phyloP scores from a whole-genome alignment of 768 basidiomycete genomes.

The Serendipita sp. region DNA sequence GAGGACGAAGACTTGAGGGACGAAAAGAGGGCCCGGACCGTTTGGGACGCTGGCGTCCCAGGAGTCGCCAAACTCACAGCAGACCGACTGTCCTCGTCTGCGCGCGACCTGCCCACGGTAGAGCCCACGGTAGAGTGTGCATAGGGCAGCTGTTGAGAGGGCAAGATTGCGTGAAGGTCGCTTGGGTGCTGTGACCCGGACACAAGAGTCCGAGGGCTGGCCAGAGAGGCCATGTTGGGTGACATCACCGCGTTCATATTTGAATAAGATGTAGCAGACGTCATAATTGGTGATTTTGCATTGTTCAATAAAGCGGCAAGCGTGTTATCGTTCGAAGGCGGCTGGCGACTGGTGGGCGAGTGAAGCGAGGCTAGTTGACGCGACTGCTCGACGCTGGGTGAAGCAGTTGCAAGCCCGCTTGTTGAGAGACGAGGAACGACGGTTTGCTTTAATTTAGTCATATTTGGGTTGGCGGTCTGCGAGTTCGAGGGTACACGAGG shows the following conservation, averaged over 20 bases:
- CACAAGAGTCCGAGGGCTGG: neutral
- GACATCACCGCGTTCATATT: conserved; percentile 1
- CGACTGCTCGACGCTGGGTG: neutral
- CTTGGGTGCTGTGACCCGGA: neutral
- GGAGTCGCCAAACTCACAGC: neutral
- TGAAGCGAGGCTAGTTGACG: neutral
- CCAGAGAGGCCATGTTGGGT: neutral
- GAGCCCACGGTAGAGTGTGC: neutral
- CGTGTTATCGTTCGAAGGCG: neutral
- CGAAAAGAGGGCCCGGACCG: neutral
- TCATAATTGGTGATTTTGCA: neutral
- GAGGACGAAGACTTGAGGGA: neutral
- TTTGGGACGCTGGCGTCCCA: neutral
- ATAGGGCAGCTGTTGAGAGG: neutral
- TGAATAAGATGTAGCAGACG: conserved; percentile 1
- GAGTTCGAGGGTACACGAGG: neutral
- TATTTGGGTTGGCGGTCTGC: conserved; percentile 3
- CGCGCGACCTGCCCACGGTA: neutral
- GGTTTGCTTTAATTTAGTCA: conserved; percentile 6
- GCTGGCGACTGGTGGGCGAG: conserved; percentile 1
- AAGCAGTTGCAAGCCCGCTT: neutral
- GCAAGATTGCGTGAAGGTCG: neutral
- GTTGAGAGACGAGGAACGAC: neutral
- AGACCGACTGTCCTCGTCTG: neutral
- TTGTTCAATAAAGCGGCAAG: neutral